These are phyloP conservation scores for Rubus parviflorus DNA, from an alignment of 306 rosid species.

Conservation along the genomic window DNA sequence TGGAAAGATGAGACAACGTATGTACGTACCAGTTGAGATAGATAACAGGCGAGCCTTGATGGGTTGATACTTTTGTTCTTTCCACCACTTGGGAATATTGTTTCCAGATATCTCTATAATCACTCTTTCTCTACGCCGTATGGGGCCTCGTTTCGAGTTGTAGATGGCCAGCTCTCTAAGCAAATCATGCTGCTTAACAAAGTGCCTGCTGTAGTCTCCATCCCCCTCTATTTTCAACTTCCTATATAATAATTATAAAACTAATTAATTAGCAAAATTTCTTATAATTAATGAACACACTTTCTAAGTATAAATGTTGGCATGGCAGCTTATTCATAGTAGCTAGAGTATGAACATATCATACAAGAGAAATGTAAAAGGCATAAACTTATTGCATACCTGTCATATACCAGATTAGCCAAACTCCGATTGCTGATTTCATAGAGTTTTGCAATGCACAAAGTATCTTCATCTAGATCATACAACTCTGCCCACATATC, in stretches of 20 bases:
- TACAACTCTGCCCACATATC: conserved; percentile 58
- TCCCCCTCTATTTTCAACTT: conserved; percentile 19
- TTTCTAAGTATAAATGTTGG: no score
- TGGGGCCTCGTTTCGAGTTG: conserved; percentile 26
- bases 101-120: conserved; percentile 39
- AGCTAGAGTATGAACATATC: no score
- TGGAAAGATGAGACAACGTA: background rate
- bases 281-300: background rate
- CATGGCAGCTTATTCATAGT: no score
- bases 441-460: conserved; percentile 39
- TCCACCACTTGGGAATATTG: conserved; percentile 60
- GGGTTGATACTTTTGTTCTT: conserved; percentile 20
- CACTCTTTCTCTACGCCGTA: conserved; percentile 38
- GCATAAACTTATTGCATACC: background rate
- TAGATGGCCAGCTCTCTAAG: conserved; percentile 53
- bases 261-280: background rate
- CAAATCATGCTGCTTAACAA: conserved; percentile 42
- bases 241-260: conserved; percentile 23
- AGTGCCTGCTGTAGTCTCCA: conserved; percentile 38
- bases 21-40: conserved; percentile 50
- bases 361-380: no score
- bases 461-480: conserved; percentile 34
- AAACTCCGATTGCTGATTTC: conserved; percentile 33
- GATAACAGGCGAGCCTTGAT: conserved; percentile 43
- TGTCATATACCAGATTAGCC: conserved; percentile 17